These are phyloP conservation scores for Phytopythium delawarense DNA, from an alignment of 352 stramenopile genomes.

Conservation along the genomic window DNA sequence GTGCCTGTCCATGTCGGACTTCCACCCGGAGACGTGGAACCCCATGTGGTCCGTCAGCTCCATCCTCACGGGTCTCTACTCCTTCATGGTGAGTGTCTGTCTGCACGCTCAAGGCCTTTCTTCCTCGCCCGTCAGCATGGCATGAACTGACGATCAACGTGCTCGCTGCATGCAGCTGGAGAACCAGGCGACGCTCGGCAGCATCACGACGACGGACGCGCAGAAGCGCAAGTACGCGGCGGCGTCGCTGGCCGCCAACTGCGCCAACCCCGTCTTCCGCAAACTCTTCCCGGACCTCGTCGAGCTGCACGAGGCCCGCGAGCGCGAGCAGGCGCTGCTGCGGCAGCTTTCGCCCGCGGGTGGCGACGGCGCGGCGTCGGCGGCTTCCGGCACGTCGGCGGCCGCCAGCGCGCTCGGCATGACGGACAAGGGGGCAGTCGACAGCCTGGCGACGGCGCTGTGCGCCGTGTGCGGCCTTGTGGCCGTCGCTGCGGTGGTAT, in stretches of 20 bases:
- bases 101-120: neutral
- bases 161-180: constrained; percentile 33
- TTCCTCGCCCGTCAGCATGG: neutral
- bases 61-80: constrained; percentile 95
- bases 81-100: constrained; percentile 83
- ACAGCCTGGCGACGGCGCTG: constrained; percentile 36
- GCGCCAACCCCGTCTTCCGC: constrained; percentile 70
- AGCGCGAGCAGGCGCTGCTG: constrained; percentile 40
- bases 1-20: constrained; percentile 95
- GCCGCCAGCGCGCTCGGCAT: neutral
- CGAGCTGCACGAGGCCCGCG: constrained; percentile 55
- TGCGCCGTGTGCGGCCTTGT: constrained; percentile 24
- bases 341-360: constrained; percentile 19
- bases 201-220: constrained; percentile 80
- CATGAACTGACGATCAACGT: neutral
- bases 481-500: neutral
- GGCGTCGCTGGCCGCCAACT: constrained; percentile 81
- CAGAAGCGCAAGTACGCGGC: constrained; percentile 83
- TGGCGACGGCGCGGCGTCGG: constrained; percentile 5
- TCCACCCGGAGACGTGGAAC: constrained; percentile 95
- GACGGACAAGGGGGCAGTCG: constrained; percentile 20
- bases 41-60: constrained; percentile 95
- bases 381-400: constrained; percentile 5
- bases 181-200: constrained; percentile 84
- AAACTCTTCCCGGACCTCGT: constrained; percentile 90